Evolutionary conservation across 2,329 filamentous ascomycete genomes (phyloP).

Genomic region (Exophiala aquamarina): DNA sequence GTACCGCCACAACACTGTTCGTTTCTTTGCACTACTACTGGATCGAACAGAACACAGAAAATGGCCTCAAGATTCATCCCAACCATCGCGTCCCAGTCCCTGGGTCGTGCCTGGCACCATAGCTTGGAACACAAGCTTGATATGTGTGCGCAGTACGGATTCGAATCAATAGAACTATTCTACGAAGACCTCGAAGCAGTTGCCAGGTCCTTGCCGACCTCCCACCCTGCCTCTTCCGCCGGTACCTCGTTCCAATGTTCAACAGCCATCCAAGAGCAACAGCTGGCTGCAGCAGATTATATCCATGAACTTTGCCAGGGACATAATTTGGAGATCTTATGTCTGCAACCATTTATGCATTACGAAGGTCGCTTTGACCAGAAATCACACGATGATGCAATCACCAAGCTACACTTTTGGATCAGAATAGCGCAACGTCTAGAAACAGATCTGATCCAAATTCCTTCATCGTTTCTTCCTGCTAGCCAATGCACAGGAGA

Average conservation of each 20-base stretch:
- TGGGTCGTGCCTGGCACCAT: conserved; percentile 72
- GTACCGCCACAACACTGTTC: not conserved
- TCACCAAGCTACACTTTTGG: conserved; percentile 69
- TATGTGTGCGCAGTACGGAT: conserved; percentile 64
- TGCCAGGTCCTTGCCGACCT: conserved; percentile 36
- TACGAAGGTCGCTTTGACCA: conserved; percentile 73
- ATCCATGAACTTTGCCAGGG: conserved; percentile 21
- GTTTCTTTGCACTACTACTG: not conserved
- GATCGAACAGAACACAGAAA: not conserved
- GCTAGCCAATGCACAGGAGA: conserved; percentile 48
- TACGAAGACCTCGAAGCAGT: conserved; percentile 71
- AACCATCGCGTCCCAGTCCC: conserved; percentile 74
- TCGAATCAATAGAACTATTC: conserved; percentile 73
- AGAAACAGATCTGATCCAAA: conserved; percentile 69
- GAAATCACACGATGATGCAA: conserved; percentile 53
- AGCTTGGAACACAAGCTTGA: conserved; percentile 66
- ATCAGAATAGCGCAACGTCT: conserved; percentile 64
- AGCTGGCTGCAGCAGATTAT: conserved; percentile 20
- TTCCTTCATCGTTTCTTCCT: conserved; percentile 70
- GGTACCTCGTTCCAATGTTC: conserved; percentile 17
- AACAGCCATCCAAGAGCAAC: conserved; percentile 17
- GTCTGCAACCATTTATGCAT: conserved; percentile 64
- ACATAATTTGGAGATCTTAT: conserved; percentile 20
- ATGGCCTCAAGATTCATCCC: conserved; percentile 37
- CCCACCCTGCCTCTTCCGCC: conserved; percentile 5